Base-by-base conservation (phyloP, 495 filamentous ascomycete genomes). In the Neurospora sp. region DNA sequence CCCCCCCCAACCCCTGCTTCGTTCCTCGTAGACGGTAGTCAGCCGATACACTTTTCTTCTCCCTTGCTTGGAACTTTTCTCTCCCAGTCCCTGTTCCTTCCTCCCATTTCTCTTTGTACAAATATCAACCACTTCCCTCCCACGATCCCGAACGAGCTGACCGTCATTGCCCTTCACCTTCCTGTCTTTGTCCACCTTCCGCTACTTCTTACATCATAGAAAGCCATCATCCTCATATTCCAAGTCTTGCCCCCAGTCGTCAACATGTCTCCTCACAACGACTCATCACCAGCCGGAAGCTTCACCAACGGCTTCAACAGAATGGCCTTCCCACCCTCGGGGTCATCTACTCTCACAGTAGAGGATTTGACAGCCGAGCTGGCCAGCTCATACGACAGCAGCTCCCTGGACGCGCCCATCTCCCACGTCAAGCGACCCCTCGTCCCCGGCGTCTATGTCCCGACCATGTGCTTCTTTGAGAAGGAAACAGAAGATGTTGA, bases 381-480 rank as follows among this genome's bases (percentile, higher is more conserved):
- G 65, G 83, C 78, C 76, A 82, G 82, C 74, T 83, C 82, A 11
- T 83, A 77, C 73, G 82, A 82, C 77, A 81, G 79, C 76, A 81
- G 78, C 65, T 82, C 81, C 4, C 73, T 81, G 72, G 83, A 83
- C 11, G 77, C 76, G 22, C 78, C 77, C 5, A 76, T 80, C 27
- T 79, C 85, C 73, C 83, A 85, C 74, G 83, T 82, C 71, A 81
- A 78, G 41, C 89, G 89, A 31, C 88, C 91, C 59, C 88, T 96
- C 59, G 87, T 90, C 39, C 89, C 91, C 39, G 93, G 93, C 78
- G 91, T 94, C 76, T 96, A 96, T 78, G 91, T 92, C 68, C 93
- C 93, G 14, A 94, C 92, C 27, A 90, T 94, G 85, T 94, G 92
- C 78, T 95, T 96, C 85, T 96, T 97, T 82, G 86, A 94, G 76